Conservation (phyloP, 129 eudicot species). For the Chrysanthemum seticuspe region DNA sequence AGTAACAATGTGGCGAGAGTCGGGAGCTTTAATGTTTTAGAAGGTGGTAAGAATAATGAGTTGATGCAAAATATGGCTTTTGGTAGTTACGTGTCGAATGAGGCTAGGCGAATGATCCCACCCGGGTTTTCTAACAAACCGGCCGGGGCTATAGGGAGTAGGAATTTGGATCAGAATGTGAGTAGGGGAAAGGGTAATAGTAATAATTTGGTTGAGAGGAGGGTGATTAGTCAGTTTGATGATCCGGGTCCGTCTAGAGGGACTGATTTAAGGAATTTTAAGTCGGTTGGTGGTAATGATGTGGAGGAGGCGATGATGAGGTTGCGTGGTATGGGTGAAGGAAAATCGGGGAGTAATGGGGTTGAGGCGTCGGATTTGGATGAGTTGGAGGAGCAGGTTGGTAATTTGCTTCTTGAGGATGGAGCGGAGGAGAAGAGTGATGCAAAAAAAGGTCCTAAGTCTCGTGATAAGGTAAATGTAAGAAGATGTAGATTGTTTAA, state of each 20-base stretch:
- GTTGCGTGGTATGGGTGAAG: conserved; percentile 36
- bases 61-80: conserved; percentile 32
- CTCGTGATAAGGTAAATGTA: conserved; percentile 74
- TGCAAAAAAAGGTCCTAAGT: conserved; percentile 40
- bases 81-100: conserved; percentile 32
- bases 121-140: conserved; percentile 65
- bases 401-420: conserved; percentile 55
- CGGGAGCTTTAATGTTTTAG: conserved; percentile 13
- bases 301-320: conserved; percentile 46
- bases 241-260: conserved; percentile 46
- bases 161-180: neutral
- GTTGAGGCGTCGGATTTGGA: conserved; percentile 40
- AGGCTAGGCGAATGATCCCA: conserved; percentile 40
- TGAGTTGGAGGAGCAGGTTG: conserved; percentile 62
- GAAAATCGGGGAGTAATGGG: conserved; percentile 13
- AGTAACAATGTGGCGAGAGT: conserved; percentile 23
- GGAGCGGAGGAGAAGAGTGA: conserved; percentile 47
- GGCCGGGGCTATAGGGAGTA: neutral
- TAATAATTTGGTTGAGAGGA: conserved; percentile 13
- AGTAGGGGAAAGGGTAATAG: conserved; percentile 40
- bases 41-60: conserved; percentile 33
- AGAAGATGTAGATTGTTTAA: too few relatives aligned
- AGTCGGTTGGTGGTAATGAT: conserved; percentile 37
- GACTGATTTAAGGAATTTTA: conserved; percentile 24
- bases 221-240: conserved; percentile 40